A percentile compares a stretch with the other conserved stretches of the same genome.
Evolutionary conservation across 345 rosid species (phyloP).

Genomic region (Mangifera indica): DNA sequence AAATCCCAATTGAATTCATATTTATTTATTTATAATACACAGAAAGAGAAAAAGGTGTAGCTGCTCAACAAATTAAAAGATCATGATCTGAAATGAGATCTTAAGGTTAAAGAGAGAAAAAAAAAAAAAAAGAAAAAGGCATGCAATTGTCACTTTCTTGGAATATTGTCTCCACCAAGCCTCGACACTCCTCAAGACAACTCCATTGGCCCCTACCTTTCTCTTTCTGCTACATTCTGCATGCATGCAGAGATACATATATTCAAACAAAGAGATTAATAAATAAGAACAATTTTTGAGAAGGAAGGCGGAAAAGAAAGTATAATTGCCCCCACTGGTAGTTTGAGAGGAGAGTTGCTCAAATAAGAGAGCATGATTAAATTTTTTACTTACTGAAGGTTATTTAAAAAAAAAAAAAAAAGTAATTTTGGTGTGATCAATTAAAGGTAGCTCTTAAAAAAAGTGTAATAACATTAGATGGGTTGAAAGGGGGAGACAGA

Average conservation of each 20-base stretch:
- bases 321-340: no score
- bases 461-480: no score
- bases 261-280: no score
- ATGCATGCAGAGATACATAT: not conserved
- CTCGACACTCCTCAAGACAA: slow-evolving; percentile 8
- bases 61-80: not conserved
- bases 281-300: no score
- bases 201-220: not conserved
- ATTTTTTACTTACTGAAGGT: no score
- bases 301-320: no score
- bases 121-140: no score
- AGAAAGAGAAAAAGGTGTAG: not conserved
- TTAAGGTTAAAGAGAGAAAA: not conserved
- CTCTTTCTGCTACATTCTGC: not conserved
- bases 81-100: slow-evolving; percentile 8
- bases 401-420: no score
- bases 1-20: not conserved
- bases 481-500: not conserved
- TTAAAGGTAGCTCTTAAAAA: no score
- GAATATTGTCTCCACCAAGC: not conserved
- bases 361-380: no score
- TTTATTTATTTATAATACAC: not conserved
- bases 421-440: no score
- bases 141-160: slow-evolving; percentile 13
- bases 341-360: no score